A percentile compares a stretch with the other conserved stretches of the same genome.
These are phyloP conservation scores for Arthromyces matolae DNA, from an alignment of 768 basidiomycete species.

Conservation along the genomic window DNA sequence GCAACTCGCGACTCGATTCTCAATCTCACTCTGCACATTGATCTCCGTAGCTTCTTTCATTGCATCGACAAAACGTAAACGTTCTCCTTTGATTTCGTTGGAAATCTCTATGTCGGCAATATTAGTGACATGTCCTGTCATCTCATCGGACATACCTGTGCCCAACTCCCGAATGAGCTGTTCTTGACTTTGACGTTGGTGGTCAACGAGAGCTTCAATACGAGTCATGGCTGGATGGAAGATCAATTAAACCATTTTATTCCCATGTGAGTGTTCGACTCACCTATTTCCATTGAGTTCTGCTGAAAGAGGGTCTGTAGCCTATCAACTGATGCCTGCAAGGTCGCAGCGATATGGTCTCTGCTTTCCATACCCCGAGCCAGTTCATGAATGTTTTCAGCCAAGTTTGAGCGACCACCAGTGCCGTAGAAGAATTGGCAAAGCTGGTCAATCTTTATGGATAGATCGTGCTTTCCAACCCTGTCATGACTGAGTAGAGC, in stretches of 20 bases:
- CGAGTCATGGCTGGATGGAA: slow-evolving; percentile 2
- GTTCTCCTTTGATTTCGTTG: slow-evolving; percentile 80
- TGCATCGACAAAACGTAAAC: slow-evolving; percentile 86
- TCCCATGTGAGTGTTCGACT: background rate
- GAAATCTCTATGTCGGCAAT: slow-evolving; percentile 55
- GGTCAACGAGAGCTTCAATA: slow-evolving; percentile 59
- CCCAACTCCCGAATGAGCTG: slow-evolving; percentile 62
- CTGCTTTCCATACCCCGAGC: slow-evolving; percentile 29
- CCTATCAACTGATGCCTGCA: slow-evolving; percentile 39
- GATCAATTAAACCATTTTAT: background rate
- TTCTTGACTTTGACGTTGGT: slow-evolving; percentile 72
- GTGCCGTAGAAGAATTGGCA: slow-evolving; percentile 47
- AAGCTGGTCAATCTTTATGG: slow-evolving; percentile 57
- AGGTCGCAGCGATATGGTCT: slow-evolving; percentile 32
- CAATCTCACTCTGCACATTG: slow-evolving; percentile 66
- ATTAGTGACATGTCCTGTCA: background rate
- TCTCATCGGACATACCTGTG: slow-evolving; percentile 38
- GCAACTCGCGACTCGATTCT: background rate
- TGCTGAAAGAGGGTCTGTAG: slow-evolving; percentile 29
- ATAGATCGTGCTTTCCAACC: slow-evolving; percentile 62
- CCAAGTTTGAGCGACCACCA: slow-evolving; percentile 21
- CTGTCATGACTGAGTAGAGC: slow-evolving; percentile 76
- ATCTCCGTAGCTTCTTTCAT: slow-evolving; percentile 92
- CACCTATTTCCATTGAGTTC: slow-evolving; percentile 18
- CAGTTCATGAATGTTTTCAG: slow-evolving; percentile 36